These are phyloP conservation scores for Collybia mongolica DNA, from an alignment of 768 basidiomycete genomes.

Conservation along the genomic window DNA sequence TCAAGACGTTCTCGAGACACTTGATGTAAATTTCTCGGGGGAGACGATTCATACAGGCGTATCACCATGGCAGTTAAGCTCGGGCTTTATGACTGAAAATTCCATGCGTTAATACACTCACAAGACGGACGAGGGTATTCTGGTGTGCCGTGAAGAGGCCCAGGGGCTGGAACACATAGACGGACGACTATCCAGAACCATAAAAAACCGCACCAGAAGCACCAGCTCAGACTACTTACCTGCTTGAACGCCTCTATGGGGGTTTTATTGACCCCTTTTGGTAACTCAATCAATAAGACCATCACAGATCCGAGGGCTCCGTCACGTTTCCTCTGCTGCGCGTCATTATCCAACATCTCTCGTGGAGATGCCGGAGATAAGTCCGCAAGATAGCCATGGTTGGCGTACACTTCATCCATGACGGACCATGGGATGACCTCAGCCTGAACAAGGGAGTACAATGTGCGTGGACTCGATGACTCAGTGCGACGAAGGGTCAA, in stretches of 20 bases:
- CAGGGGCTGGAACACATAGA: constrained; percentile 7
- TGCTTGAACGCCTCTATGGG: constrained; percentile 3
- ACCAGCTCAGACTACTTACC: not conserved
- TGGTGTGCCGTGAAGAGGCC: constrained; percentile 10
- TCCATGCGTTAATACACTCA: not conserved
- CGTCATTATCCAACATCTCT: constrained; percentile 3
- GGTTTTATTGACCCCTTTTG: constrained; percentile 8
- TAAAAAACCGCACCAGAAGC: not conserved
- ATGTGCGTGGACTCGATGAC: constrained; percentile 3
- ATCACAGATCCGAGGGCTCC: constrained; percentile 10
- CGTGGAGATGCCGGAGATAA: constrained; percentile 4
- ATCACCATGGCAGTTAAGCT: too few species aligned
- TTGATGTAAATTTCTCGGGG: constrained; percentile 1
- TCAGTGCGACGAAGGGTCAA: constrained; percentile 7
- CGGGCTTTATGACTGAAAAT: not conserved
- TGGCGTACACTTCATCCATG: constrained; percentile 7
- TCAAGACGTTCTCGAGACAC: constrained; percentile 4
- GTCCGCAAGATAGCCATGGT: constrained; percentile 4
- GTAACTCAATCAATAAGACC: constrained; percentile 7
- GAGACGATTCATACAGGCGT: not conserved
- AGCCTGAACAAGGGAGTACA: constrained; percentile 5
- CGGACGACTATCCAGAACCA: not conserved
- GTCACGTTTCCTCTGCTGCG: constrained; percentile 4
- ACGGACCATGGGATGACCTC: constrained; percentile 8
- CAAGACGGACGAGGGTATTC: constrained; percentile 1